Conservation (phyloP, 2,329 filamentous ascomycete genomes). For the Clonostachys rhizophaga region DNA sequence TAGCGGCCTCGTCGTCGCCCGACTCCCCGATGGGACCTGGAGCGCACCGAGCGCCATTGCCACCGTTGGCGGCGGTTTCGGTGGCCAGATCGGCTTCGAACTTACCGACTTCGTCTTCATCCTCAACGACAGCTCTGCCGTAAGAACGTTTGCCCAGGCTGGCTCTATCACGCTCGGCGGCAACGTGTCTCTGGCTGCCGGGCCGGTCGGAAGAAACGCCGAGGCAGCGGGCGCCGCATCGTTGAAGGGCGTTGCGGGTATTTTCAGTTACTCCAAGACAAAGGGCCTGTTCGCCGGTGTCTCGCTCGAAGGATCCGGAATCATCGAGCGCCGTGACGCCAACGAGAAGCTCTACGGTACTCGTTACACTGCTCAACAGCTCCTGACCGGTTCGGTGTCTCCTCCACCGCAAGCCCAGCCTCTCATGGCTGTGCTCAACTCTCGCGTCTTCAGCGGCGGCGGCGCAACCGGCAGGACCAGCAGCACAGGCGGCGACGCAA, state of each 20-base stretch:
- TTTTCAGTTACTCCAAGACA: conserved; percentile 97
- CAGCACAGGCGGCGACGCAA: conserved; percentile 47
- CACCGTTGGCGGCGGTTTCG: conserved; percentile 76
- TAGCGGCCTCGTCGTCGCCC: conserved; percentile 76
- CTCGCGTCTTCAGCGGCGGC: conserved; percentile 73
- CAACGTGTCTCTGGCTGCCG: conserved; percentile 93
- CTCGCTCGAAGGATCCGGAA: conserved; percentile 84
- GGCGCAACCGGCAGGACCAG: conserved; percentile 37
- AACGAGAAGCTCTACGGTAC: conserved; percentile 94
- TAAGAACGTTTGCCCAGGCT: conserved; percentile 89
- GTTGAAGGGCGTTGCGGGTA: conserved; percentile 79
- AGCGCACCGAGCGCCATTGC: conserved; percentile 78
- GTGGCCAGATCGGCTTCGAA: conserved; percentile 83
- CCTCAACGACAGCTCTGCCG: conserved; percentile 83
- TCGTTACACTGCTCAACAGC: conserved; percentile 73
- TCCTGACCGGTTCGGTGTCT: conserved; percentile 73
- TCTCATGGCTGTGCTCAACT: conserved; percentile 80
- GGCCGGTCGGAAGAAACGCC: conserved; percentile 89
- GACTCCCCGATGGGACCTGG: conserved; percentile 73
- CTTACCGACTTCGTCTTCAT: conserved; percentile 97
- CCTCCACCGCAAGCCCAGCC: conserved; percentile 80
- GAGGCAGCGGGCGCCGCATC: conserved; percentile 94
- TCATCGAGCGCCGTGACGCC: conserved; percentile 92
- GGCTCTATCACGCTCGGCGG: conserved; percentile 90
- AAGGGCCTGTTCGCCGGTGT: conserved; percentile 97